Conservation (phyloP, 345 rosid species). For the rapeseed (Brassica napus) region DNA sequence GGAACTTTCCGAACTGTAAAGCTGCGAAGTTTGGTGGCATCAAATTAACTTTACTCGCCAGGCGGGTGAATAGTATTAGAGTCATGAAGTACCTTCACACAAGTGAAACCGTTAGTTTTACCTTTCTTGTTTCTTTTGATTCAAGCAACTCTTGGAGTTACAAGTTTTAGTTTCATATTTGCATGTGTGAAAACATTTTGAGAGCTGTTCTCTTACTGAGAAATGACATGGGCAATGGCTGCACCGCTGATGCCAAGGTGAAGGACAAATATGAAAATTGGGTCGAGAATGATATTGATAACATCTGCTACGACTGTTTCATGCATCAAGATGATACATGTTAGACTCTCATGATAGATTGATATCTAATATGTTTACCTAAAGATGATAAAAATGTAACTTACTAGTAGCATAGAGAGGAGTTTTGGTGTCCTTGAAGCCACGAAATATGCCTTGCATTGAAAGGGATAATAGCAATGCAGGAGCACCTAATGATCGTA, state of each 20-base stretch:
- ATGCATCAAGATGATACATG: background rate
- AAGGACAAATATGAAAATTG: background rate
- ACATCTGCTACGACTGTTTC: background rate
- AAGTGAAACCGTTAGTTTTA: background rate
- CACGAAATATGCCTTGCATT: background rate
- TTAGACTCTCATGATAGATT: background rate
- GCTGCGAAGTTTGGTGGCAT: background rate
- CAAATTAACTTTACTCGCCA: background rate
- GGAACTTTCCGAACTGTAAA: background rate
- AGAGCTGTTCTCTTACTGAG: background rate
- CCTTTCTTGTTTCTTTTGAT: background rate
- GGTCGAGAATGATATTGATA: background rate
- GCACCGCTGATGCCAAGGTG: background rate
- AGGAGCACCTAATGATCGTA: background rate
- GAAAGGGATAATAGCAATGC: background rate
- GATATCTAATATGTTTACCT: background rate
- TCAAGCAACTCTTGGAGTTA: background rate
- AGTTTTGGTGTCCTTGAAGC: background rate
- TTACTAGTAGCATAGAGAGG: background rate
- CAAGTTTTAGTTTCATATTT: background rate
- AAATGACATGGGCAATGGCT: background rate
- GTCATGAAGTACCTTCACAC: background rate
- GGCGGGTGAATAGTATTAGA: background rate
- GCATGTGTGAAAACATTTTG: background rate
- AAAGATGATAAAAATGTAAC: background rate